These are phyloP conservation scores for Paracoccidioides lutzii DNA, from an alignment of 2,329 filamentous ascomycete species.

Conservation along the genomic window DNA sequence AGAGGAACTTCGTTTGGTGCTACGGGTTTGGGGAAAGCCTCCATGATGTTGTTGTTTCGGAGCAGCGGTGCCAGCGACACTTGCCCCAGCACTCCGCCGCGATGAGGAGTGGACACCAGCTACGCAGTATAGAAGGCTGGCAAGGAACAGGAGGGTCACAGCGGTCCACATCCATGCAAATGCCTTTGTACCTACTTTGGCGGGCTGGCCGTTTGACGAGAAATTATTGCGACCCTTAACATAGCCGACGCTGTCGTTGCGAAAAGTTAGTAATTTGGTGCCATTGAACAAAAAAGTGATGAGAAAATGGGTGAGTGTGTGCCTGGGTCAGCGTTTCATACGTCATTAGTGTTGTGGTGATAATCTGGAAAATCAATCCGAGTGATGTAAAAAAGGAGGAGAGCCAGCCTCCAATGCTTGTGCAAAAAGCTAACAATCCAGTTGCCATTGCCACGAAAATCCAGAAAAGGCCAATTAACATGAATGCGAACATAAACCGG, in stretches of 20 bases:
- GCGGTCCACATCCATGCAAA: constrained; percentile 52
- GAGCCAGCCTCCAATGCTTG: constrained; percentile 38
- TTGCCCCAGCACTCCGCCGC: neutral
- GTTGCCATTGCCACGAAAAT: constrained; percentile 35
- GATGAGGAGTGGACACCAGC: constrained; percentile 21
- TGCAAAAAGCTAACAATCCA: constrained; percentile 38
- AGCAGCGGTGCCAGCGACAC: neutral
- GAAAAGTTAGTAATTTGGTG: constrained; percentile 9
- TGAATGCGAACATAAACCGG: constrained; percentile 87
- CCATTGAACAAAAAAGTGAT: constrained; percentile 1
- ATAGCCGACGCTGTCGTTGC: constrained; percentile 40
- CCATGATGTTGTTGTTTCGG: constrained; percentile 17
- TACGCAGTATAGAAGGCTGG: constrained; percentile 45
- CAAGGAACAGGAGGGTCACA: constrained; percentile 41
- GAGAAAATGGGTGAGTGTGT: neutral
- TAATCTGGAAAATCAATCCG: constrained; percentile 46
- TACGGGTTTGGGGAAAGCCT: constrained; percentile 11
- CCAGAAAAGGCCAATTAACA: constrained; percentile 74
- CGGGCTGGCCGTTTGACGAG: constrained; percentile 34
- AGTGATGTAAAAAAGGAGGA: constrained; percentile 41
- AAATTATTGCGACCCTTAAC: constrained; percentile 47
- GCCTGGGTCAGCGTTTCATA: constrained; percentile 30
- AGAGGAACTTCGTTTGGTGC: neutral
- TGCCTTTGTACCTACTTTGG: constrained; percentile 44
- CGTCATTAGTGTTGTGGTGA: constrained; percentile 50